A percentile compares a stretch with the other conserved stretches of the same genome.
These are phyloP conservation scores for Mycena venus DNA, from an alignment of 768 basidiomycete species.

Conservation along the genomic window DNA sequence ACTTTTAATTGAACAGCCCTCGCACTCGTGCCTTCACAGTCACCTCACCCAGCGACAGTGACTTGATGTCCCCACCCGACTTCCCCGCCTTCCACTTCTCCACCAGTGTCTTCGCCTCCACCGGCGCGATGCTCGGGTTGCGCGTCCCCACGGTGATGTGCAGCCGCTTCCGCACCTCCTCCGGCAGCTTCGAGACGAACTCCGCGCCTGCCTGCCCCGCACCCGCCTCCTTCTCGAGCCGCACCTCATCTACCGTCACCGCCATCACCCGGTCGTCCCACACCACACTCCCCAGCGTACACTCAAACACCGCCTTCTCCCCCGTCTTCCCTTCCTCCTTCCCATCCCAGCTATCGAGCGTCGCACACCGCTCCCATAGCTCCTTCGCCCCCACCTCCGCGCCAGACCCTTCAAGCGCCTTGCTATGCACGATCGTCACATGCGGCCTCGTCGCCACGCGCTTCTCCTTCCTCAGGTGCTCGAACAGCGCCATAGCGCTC, in stretches of 20 bases:
- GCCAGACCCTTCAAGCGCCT: constrained; percentile 48
- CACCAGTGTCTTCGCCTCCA: constrained; percentile 81
- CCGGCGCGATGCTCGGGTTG: constrained; percentile 62
- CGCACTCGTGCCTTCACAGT: background rate
- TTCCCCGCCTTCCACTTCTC: constrained; percentile 61
- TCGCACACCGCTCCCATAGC: constrained; percentile 65
- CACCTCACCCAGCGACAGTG: background rate
- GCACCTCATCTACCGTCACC: constrained; percentile 74
- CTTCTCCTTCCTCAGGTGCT: constrained; percentile 53
- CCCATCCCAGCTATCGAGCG: too few species aligned
- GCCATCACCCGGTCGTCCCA: constrained; percentile 90
- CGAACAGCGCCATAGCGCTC: constrained; percentile 64
- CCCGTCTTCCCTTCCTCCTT: too few species aligned
- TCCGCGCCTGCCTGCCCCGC: constrained; percentile 45
- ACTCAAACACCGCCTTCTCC: constrained; percentile 62
- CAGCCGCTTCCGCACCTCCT: constrained; percentile 62
- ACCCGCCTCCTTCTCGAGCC: constrained; percentile 40
- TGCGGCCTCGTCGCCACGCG: constrained; percentile 79
- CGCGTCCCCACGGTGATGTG: constrained; percentile 93
- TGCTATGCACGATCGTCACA: constrained; percentile 87
- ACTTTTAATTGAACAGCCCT: constrained; percentile 6
- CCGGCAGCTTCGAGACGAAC: constrained; percentile 72
- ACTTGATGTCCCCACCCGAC: constrained; percentile 17
- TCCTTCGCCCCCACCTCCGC: constrained; percentile 43
- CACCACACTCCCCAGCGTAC: constrained; percentile 72